A percentile compares a stretch with the other conserved stretches of the same genome.
These are phyloP conservation scores for Artemisia annua DNA, from an alignment of 129 eudicot species.

Conservation along the genomic window DNA sequence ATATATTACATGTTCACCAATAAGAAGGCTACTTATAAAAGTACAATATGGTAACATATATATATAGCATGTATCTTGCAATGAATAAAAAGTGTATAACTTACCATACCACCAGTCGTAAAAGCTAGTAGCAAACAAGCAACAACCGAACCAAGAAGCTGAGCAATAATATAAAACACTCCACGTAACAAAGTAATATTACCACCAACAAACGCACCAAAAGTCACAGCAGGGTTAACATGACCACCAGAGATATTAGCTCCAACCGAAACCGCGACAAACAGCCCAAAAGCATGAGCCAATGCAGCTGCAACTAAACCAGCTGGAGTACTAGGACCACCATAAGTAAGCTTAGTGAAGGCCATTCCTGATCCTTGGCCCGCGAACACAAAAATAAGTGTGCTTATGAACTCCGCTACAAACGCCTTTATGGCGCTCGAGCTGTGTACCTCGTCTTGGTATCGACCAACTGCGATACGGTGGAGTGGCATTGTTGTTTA, in stretches of 20 bases:
- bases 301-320: conserved; percentile 53
- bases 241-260: conserved; percentile 69
- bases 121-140: conserved; percentile 53
- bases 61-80: no score
- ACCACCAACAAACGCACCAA: conserved; percentile 57
- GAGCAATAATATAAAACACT: conserved; percentile 44
- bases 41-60: no score
- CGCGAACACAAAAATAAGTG: conserved; percentile 61
- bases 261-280: conserved; percentile 50
- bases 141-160: conserved; percentile 53
- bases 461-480: conserved; percentile 44
- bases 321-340: conserved; percentile 31
- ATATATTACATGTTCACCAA: no score
- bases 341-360: conserved; percentile 39
- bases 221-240: conserved; percentile 66
- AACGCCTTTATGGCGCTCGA: conserved; percentile 54
- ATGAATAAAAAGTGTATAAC: not conserved
- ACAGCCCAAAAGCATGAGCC: conserved; percentile 54
- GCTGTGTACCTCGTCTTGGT: conserved; percentile 43
- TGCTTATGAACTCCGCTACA: conserved; percentile 53
- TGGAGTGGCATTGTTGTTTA: conserved; percentile 6
- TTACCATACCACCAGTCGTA: conserved; percentile 56
- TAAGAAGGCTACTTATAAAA: no score
- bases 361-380: conserved; percentile 69
- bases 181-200: conserved; percentile 48